Conservation (phyloP, 176 grass and related monocot species). For the Aechmea fasciata region DNA sequence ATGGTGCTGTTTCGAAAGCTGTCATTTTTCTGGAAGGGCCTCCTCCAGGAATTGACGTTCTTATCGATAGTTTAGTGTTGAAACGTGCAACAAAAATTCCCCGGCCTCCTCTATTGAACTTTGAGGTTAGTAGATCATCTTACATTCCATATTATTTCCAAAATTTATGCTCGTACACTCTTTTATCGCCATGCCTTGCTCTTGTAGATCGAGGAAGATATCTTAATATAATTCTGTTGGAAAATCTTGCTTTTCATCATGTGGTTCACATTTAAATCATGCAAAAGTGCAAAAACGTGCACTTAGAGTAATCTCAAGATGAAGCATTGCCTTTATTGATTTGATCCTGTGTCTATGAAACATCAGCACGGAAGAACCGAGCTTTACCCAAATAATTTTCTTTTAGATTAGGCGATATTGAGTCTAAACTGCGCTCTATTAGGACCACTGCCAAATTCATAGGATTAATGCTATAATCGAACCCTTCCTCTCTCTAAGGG, state of each 20-base stretch:
- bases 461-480: no score
- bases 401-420: no score
- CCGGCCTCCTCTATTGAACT: slow-evolving; percentile 40
- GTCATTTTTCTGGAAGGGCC: slow-evolving; percentile 84
- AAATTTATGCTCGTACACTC: neutral
- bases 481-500: no score
- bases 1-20: slow-evolving; percentile 62
- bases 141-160: neutral
- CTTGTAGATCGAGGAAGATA: neutral
- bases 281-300: neutral
- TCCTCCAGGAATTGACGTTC: slow-evolving; percentile 76
- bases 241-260: neutral
- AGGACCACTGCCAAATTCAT: no score
- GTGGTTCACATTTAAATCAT: neutral
- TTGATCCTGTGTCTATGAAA: neutral
- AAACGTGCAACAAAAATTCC: slow-evolving; percentile 41
- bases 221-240: neutral
- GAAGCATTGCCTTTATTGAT: neutral
- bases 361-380: neutral
- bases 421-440: no score
- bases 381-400: neutral
- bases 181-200: neutral
- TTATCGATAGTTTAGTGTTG: slow-evolving; percentile 72
- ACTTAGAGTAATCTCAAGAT: neutral
- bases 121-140: slow-evolving; percentile 37